Percentiles rank a stretch among this genome's conserved stretches.
These are phyloP conservation scores for Echeveria elegans DNA, from an alignment of 164 flowering plant genomes.

Conservation along the genomic window DNA sequence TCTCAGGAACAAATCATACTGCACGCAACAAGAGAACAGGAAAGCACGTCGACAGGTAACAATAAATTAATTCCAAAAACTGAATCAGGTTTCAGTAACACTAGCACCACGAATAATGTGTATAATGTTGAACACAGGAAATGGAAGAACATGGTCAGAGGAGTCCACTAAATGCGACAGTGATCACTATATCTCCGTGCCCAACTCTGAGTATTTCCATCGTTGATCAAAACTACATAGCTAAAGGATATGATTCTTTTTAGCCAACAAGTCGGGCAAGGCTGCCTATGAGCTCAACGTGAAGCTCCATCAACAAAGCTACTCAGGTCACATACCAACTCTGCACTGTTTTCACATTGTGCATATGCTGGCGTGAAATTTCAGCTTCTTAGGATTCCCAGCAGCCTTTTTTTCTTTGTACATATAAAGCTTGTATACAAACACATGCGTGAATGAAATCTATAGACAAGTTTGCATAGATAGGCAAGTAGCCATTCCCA, in stretches of 20 bases:
- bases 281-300: neutral
- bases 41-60: too few species aligned
- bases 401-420: neutral
- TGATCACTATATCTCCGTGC: neutral
- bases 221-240: neutral
- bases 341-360: neutral
- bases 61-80: slow-evolving; percentile 33
- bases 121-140: slow-evolving; percentile 42
- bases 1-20: slow-evolving; percentile 83
- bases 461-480: too few species aligned
- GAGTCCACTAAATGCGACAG: slow-evolving; percentile 30
- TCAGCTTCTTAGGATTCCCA: neutral
- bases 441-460: too few species aligned
- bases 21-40: too few species aligned
- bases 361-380: neutral
- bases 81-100: neutral
- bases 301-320: neutral
- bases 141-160: slow-evolving; percentile 53
- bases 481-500: neutral
- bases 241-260: neutral
- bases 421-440: neutral
- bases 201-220: neutral
- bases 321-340: neutral
- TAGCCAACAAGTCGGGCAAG: neutral
- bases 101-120: neutral